Evolutionary conservation across 2,329 filamentous ascomycete genomes (phyloP), one percentile per base, ranked within the genome.

Genomic region (Diaporthe sp.): DNA sequence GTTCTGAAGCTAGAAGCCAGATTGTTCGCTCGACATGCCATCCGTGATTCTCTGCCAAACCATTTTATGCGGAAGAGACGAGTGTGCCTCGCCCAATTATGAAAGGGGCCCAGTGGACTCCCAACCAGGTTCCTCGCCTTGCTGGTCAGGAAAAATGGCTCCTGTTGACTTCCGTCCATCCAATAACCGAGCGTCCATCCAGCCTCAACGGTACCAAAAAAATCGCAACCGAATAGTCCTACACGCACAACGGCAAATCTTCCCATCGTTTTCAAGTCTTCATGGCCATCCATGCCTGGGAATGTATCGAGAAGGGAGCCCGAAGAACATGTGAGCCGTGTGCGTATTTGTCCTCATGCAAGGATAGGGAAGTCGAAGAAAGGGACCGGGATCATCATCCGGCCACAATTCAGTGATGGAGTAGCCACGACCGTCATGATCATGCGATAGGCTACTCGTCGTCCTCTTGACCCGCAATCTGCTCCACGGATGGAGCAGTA

Each of bases 401-500:
- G 12, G 22, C 31, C 34, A 25, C 34, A 12, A 15, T 39, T n/a
- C 15, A 55, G 49, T 42, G 13, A n/a, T 5, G 2, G 42, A 34
- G 15, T 34, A 42, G 49, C n/a, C 65, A 22, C 65, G 10, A 37
- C 6, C 65, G 1, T 28, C 59, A 28, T 9, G 37, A 15, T 9
- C 51, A 39, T 31, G n/a, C 13, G 8, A 10, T 15, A n/a, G n/a
- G n/a, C 25, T 57, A 51, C 25, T 34, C 71, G 4, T 46, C 53
- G 37, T 46, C 10, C 34, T 67, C 55, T 6, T 46, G 31, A 12
- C 34, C 49, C 12, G 57, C 69, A 49, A 71, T 59, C 49, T 73
- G 42, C 28, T 75, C 65, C 51, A 49, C 44, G 44, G 51, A 17
- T 39, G 74, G 61, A 51, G 80, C 58, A 46, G 81, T 78, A 22